Percentiles rank a stretch among this genome's conserved stretches.
Evolutionary conservation across 179 eudicot species (phyloP).

Genomic region (Gypsophila paniculata): DNA sequence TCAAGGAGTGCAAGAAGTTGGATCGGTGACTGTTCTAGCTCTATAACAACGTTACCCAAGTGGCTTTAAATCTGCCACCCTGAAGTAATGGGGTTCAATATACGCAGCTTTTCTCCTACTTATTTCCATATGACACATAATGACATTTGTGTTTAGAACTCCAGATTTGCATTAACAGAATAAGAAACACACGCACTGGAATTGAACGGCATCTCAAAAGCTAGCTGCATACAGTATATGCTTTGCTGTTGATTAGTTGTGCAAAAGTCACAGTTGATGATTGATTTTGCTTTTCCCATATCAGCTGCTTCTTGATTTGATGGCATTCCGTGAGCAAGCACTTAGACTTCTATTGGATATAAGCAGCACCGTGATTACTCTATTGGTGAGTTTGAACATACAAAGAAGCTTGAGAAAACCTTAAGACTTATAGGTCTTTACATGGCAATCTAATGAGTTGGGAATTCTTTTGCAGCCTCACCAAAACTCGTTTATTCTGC

Average conservation of each 20-base stretch:
- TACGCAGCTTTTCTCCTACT: background rate
- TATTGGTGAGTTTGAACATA: conserved; percentile 58
- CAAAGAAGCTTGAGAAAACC: conserved; percentile 18
- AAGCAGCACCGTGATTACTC: conserved; percentile 96
- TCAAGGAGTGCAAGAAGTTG: conserved; percentile 2
- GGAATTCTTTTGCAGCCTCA: conserved; percentile 77
- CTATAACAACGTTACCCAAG: background rate
- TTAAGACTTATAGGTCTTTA: conserved; percentile 3
- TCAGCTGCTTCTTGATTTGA: conserved; percentile 96
- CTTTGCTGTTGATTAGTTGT: background rate
- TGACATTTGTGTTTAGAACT: background rate
- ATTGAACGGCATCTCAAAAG: background rate
- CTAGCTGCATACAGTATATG: background rate
- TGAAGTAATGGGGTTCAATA: background rate
- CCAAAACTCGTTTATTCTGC: conserved; percentile 91
- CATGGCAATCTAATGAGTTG: conserved; percentile 33
- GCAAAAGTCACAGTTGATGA: conserved; percentile 13
- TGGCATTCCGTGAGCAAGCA: conserved; percentile 99
- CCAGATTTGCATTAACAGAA: background rate
- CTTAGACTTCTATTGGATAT: conserved; percentile 87
- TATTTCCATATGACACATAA: background rate
- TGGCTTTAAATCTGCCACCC: background rate
- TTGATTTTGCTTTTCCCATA: conserved; percentile 21
- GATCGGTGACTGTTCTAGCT: background rate
- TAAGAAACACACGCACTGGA: background rate